Conservation (phyloP, 306 rosid species). For the Trifolium repens region DNA sequence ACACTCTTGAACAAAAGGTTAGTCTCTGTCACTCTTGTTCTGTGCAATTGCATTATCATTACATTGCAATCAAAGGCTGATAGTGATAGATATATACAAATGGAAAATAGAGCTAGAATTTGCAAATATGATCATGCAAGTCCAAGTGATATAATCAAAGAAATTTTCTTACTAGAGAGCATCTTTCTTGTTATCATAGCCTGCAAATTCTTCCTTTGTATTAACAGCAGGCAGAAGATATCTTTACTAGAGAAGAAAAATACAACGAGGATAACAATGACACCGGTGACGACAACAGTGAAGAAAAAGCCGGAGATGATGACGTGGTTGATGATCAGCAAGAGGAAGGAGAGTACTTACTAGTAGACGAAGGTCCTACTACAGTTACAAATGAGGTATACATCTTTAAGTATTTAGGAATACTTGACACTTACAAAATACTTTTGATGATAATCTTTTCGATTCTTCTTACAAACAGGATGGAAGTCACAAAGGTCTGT, state of each 20-base stretch:
- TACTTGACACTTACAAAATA: background rate
- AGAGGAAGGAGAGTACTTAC: slow-evolving; percentile 37
- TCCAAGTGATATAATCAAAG: background rate
- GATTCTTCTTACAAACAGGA: slow-evolving; percentile 12
- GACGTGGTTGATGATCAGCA: slow-evolving; percentile 22
- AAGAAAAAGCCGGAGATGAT: slow-evolving; percentile 20
- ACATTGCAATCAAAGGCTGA: slow-evolving; percentile 1
- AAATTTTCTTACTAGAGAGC: background rate
- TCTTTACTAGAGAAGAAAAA: slow-evolving; percentile 31
- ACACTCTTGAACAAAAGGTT: slow-evolving; percentile 45
- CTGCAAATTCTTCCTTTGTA: slow-evolving; percentile 31
- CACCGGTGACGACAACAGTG: background rate
- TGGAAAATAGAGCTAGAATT: slow-evolving; percentile 9
- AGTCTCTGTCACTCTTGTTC: slow-evolving; percentile 18
- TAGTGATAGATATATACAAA: background rate
- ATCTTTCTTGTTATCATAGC: slow-evolving; percentile 3
- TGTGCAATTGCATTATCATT: slow-evolving; percentile 1
- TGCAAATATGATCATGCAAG: background rate
- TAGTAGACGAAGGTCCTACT: slow-evolving; percentile 36
- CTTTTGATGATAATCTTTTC: background rate
- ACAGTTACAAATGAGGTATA: slow-evolving; percentile 36
- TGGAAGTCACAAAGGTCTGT: slow-evolving; percentile 17
- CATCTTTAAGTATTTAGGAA: background rate
- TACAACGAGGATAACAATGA: slow-evolving; percentile 15
- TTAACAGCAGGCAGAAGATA: slow-evolving; percentile 36